Conservation (phyloP, 768 basidiomycete species). For the Gymnopilus dilepis region DNA sequence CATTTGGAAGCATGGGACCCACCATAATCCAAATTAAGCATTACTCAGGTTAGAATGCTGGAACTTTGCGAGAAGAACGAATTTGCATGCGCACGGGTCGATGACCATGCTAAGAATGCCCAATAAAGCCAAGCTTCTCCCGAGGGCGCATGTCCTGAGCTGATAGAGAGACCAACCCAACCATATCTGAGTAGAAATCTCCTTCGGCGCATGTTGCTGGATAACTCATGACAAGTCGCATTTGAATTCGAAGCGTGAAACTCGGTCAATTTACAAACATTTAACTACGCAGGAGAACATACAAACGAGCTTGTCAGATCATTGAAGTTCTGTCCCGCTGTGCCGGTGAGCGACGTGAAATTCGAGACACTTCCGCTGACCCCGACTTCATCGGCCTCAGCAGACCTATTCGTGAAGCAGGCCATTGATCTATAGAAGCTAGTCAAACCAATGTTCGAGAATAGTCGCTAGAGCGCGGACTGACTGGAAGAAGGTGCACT, state of each 20-base stretch:
- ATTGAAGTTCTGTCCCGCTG: conserved; percentile 1
- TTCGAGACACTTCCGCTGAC: conserved; percentile 1
- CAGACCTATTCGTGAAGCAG: neutral
- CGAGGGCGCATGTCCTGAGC: too few species aligned
- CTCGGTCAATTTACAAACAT: too few species aligned
- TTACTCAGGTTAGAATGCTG: too few species aligned
- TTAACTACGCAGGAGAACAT: neutral
- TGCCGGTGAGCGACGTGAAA: neutral
- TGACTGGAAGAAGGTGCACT: conserved; percentile 4
- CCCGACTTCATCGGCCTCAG: neutral
- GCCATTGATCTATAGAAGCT: neutral
- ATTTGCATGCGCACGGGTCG: neutral
- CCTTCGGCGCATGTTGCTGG: too few species aligned
- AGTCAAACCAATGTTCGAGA: neutral
- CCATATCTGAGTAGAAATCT: too few species aligned
- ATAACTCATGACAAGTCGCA: too few species aligned
- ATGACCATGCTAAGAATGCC: too few species aligned
- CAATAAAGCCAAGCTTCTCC: neutral
- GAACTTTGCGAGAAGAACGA: neutral
- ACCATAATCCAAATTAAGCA: too few species aligned
- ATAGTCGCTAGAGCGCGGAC: neutral
- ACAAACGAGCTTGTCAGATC: conserved; percentile 4
- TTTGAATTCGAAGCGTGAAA: too few species aligned
- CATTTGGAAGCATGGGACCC: neutral
- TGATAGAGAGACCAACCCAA: too few species aligned